Conservation (phyloP, 805 yeast species). For the Candida yuanshanica region DNA sequence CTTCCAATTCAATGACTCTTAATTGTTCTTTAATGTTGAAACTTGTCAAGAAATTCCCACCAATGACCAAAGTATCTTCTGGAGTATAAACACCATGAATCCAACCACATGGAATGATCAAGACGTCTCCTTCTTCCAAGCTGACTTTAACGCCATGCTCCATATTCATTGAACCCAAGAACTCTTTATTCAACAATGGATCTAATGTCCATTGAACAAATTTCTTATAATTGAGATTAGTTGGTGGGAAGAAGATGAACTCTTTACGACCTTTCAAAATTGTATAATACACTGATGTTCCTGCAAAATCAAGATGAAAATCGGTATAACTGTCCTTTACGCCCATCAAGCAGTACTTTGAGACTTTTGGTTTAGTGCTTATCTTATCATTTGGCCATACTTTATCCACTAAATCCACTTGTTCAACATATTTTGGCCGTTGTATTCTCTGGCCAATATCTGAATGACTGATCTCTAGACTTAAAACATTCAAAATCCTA, state of each 20-base stretch:
- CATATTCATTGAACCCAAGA: too few species aligned
- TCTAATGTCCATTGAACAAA: slow-evolving; percentile 72
- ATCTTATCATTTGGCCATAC: slow-evolving; percentile 44
- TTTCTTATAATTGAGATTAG: slow-evolving; percentile 49
- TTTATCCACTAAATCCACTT: slow-evolving; percentile 61
- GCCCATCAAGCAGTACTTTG: slow-evolving; percentile 81
- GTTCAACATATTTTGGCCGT: slow-evolving; percentile 63
- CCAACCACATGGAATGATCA: slow-evolving; percentile 89
- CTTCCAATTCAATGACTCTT: slow-evolving; percentile 56
- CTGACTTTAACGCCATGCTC: too few species aligned
- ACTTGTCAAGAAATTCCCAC: slow-evolving; percentile 79
- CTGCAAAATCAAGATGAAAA: slow-evolving; percentile 89
- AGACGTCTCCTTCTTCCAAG: slow-evolving; percentile 57
- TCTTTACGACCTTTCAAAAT: slow-evolving; percentile 69
- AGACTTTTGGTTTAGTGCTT: slow-evolving; percentile 47
- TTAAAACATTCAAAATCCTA: slow-evolving; percentile 71
- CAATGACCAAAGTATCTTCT: slow-evolving; percentile 71
- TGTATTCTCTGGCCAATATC: slow-evolving; percentile 38
- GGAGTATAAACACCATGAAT: slow-evolving; percentile 89
- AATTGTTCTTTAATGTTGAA: slow-evolving; percentile 55
- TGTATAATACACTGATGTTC: slow-evolving; percentile 86
- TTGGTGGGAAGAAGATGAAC: slow-evolving; percentile 77
- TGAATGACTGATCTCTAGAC: slow-evolving; percentile 68
- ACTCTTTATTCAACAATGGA: slow-evolving; percentile 52
- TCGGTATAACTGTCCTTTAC: slow-evolving; percentile 79